These are phyloP conservation scores for Aureobasidium lini DNA, from an alignment of 2,329 filamentous ascomycete species.

Conservation along the genomic window DNA sequence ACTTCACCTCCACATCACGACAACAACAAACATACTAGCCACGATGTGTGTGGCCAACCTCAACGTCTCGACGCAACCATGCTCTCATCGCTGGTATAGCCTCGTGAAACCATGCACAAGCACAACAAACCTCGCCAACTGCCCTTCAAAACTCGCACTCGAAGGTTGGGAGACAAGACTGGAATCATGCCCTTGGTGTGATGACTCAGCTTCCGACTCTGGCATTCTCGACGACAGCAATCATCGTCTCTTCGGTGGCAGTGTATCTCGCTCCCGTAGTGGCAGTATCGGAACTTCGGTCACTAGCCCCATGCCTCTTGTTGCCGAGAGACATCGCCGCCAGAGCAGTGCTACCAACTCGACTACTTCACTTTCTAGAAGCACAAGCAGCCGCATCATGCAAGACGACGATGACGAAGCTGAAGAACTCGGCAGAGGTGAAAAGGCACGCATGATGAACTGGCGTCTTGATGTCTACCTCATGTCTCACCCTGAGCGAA, in stretches of 20 bases:
- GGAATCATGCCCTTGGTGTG: constrained; percentile 42
- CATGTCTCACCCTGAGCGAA: constrained; percentile 23
- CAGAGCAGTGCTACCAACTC: constrained; percentile 16
- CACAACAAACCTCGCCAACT: constrained; percentile 40
- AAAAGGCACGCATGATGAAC: constrained; percentile 27
- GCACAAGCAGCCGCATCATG: constrained; percentile 18
- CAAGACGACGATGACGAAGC: constrained; percentile 11
- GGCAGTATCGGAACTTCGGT: constrained; percentile 19
- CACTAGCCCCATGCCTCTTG: constrained; percentile 15
- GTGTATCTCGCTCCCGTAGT: constrained; percentile 29
- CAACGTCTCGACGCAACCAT: constrained; percentile 40
- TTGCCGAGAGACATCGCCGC: constrained; percentile 17
- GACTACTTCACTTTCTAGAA: constrained; percentile 23
- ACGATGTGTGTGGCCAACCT: constrained; percentile 45
- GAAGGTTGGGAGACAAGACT: constrained; percentile 44
- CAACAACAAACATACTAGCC: neutral
- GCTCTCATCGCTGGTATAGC: constrained; percentile 45
- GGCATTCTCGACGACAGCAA: constrained; percentile 34
- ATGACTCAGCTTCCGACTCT: constrained; percentile 15
- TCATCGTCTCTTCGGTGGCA: constrained; percentile 39
- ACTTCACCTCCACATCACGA: neutral
- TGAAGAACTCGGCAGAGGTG: constrained; percentile 22
- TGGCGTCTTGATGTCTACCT: constrained; percentile 28
- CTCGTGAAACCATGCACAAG: constrained; percentile 37
- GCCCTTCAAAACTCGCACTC: constrained; percentile 36